Conservation (phyloP, 2,329 filamentous ascomycete species). For the Clarireedia hainanense region DNA sequence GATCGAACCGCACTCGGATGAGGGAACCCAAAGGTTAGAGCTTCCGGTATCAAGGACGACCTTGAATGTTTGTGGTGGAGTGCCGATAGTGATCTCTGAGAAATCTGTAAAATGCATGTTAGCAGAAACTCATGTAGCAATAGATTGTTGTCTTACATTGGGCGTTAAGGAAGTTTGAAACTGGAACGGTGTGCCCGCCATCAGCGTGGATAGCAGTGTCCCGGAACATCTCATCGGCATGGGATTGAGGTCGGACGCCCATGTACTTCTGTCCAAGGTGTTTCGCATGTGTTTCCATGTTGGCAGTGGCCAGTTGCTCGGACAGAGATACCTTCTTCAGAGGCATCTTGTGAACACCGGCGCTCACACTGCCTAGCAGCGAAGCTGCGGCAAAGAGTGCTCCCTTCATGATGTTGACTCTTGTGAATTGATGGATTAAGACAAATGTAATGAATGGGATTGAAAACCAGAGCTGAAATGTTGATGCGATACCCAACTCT, state of each 20-base stretch:
- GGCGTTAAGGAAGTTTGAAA: conserved; percentile 97
- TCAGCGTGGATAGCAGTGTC: conserved; percentile 59
- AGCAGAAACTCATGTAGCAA: not conserved
- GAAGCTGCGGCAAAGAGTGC: conserved; percentile 63
- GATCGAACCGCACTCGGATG: conserved; percentile 82
- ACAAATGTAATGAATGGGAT: conserved; percentile 13
- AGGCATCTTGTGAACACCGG: conserved; percentile 91
- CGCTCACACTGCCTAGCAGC: conserved; percentile 76
- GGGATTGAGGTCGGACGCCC: conserved; percentile 63
- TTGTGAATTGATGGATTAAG: conserved; percentile 20
- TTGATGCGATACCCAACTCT: too few relatives aligned
- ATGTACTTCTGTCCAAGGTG: conserved; percentile 94
- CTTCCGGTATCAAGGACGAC: conserved; percentile 97
- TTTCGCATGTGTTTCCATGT: conserved; percentile 73
- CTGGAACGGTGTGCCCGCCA: conserved; percentile 70
- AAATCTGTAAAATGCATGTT: conserved; percentile 58
- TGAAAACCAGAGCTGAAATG: not conserved
- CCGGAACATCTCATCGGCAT: conserved; percentile 73
- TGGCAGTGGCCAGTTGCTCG: conserved; percentile 82
- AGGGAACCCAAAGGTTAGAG: conserved; percentile 98
- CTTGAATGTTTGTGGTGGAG: conserved; percentile 92
- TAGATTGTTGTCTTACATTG: conserved; percentile 63
- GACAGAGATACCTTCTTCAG: conserved; percentile 91
- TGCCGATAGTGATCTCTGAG: conserved; percentile 90
- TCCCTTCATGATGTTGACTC: conserved; percentile 67